Base-by-base conservation (phyloP, 768 basidiomycete species). In the Tulasnella sp. region DNA sequence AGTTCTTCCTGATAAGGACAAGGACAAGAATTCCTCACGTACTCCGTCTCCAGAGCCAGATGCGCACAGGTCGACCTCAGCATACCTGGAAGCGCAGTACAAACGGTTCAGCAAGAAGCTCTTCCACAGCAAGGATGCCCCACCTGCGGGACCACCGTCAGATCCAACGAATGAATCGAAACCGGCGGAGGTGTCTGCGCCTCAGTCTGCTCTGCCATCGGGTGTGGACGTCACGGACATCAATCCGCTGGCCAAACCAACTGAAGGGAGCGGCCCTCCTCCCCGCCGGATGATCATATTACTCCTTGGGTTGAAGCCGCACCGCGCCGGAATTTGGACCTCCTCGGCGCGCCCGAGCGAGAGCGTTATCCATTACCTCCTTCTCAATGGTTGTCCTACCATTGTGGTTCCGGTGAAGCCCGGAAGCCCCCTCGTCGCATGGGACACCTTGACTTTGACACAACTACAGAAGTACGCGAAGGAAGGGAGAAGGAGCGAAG, bases 361-460 rank as follows among this genome's bases (percentile, higher is more conserved):
- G 85, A 91, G 90, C 82, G 90, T 92, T 18, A 88, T 92, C 24
- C 88, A 90, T 79, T 92, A 92, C 83, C 85, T 90, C 79, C 86
- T 92, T 31, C 87, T 92, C 60, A 91, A 91, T 84, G 91, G 91
- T 8, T 91, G 90, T 83, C 90, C 91, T 0, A 88, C 90, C 7
- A 84, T 92, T 50, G 89, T 92, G 11, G 85, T 92, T 1, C 91
- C 91, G 8, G 91, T 88, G 64, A 90, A 89, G 84, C 82, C 88
- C 12, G 91, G 91, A 41, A 89, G 89, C 54, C 92, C 91, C n/a
- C 87, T 93, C 50, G 83, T 91, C 37, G 90, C 90, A 12, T 93
- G 92, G 92, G 91, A 92, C 83, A 86, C 87, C 31, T 85, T 91
- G 80, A 92, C 91, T 9, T 86, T 92, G 40, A 89, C 90, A 82